Evolutionary conservation across 495 filamentous ascomycete species (phyloP).

Genomic region (Penicillium ochrochloron): DNA sequence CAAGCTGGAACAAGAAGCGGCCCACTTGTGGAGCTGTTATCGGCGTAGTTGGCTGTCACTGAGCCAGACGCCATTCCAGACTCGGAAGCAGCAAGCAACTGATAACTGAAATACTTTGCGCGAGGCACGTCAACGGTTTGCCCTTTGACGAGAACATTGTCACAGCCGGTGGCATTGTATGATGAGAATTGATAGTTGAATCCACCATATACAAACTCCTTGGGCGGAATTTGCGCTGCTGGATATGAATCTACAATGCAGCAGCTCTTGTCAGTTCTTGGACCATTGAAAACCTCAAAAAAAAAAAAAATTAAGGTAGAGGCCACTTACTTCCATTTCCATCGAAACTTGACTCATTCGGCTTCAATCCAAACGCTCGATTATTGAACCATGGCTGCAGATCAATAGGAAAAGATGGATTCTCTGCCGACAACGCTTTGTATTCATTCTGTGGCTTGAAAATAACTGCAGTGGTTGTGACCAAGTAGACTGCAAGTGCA

Average conservation of each 20-base stretch:
- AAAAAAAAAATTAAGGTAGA: not conserved
- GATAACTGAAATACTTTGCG: conserved; percentile 48
- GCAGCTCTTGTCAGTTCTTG: not conserved
- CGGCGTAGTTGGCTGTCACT: conserved; percentile 52
- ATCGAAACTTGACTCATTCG: conserved; percentile 50
- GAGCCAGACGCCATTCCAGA: conserved; percentile 46
- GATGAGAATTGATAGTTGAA: conserved; percentile 52
- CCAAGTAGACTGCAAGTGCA: conserved; percentile 8
- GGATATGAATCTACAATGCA: conserved; percentile 46
- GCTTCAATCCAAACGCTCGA: conserved; percentile 47
- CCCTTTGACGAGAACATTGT: conserved; percentile 50
- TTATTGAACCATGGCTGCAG: conserved; percentile 47
- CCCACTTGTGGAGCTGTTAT: conserved; percentile 44
- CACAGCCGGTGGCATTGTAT: conserved; percentile 46
- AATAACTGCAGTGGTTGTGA: conserved; percentile 12
- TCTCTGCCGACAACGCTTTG: conserved; percentile 11
- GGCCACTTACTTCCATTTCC: conserved; percentile 31
- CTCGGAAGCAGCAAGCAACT: conserved; percentile 54
- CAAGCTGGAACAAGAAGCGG: conserved; percentile 52
- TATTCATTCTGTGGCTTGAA: conserved; percentile 36
- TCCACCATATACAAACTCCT: conserved; percentile 46
- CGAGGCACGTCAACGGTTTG: conserved; percentile 45
- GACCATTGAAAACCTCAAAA: not conserved
- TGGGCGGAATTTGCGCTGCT: conserved; percentile 42
- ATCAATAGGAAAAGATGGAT: conserved; percentile 32